These are phyloP conservation scores for Phaeosphaeria sp. DNA, from an alignment of 2,329 filamentous ascomycete genomes.

Conservation along the genomic window DNA sequence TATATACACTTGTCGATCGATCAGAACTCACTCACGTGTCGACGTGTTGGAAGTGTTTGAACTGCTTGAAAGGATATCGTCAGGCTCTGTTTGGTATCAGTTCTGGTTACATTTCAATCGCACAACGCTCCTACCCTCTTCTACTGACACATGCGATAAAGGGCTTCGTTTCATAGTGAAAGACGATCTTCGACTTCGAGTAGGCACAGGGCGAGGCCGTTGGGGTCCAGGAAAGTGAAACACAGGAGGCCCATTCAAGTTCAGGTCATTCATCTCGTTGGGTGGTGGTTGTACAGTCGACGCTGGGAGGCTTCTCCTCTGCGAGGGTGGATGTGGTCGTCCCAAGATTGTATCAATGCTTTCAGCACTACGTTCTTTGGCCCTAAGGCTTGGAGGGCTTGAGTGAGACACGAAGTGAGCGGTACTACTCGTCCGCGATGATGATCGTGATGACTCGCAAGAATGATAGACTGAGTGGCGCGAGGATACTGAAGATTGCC, in stretches of 20 bases:
- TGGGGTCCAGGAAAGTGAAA: constrained; percentile 5
- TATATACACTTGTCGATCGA: constrained; percentile 1
- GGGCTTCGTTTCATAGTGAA: constrained; percentile 19
- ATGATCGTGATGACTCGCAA: constrained; percentile 15
- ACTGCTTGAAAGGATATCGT: constrained; percentile 9
- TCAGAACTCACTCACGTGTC: neutral
- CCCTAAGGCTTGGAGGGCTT: constrained; percentile 7
- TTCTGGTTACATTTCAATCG: neutral
- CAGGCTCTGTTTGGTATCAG: constrained; percentile 9
- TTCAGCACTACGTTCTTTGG: constrained; percentile 10
- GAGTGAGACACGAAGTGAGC: neutral
- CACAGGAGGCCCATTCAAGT: neutral
- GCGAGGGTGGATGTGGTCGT: constrained; percentile 8
- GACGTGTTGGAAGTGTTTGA: constrained; percentile 5
- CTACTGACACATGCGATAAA: constrained; percentile 17
- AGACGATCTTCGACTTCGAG: constrained; percentile 18
- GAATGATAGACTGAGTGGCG: constrained; percentile 17
- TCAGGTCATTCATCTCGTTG: neutral
- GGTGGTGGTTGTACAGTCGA: neutral
- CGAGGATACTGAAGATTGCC: constrained; percentile 12
- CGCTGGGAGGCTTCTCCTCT: constrained; percentile 1
- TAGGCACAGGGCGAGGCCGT: constrained; percentile 10
- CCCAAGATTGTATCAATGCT: constrained; percentile 36
- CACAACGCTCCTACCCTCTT: constrained; percentile 8
- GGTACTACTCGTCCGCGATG: constrained; percentile 13